These are phyloP conservation scores for Aureobasidium uvarum DNA, from an alignment of 2,329 filamentous ascomycete genomes.

Conservation along the genomic window DNA sequence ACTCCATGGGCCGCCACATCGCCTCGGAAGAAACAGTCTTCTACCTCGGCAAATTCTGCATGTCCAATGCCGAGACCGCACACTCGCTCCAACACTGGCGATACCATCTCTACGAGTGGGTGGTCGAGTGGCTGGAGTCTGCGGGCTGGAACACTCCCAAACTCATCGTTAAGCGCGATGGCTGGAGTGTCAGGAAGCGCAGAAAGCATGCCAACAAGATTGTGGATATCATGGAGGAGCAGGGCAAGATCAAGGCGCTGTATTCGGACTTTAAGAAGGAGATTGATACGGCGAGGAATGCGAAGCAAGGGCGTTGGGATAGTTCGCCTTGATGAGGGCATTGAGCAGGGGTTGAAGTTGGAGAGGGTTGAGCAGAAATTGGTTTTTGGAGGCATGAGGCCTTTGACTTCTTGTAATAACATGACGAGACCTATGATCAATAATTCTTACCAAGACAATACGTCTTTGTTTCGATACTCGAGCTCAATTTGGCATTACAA, in stretches of 20 bases:
- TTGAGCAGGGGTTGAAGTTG: neutral
- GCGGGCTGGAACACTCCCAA: constrained; percentile 59
- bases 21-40: constrained; percentile 49
- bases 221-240: constrained; percentile 61
- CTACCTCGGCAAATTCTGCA: constrained; percentile 59
- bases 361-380: neutral
- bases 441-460: neutral
- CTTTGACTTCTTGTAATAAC: neutral
- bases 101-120: constrained; percentile 68
- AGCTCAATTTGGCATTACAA: too few species aligned
- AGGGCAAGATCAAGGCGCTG: constrained; percentile 59
- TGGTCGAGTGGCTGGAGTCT: constrained; percentile 59
- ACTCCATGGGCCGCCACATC: constrained; percentile 51
- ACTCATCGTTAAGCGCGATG: constrained; percentile 60
- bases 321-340: neutral
- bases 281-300: constrained; percentile 57
- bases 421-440: neutral
- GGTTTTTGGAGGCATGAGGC: neutral
- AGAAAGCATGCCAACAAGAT: constrained; percentile 62
- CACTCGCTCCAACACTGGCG: constrained; percentile 76
- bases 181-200: constrained; percentile 59
- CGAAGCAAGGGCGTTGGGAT: constrained; percentile 39
- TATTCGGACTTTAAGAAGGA: constrained; percentile 65
- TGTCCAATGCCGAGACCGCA: constrained; percentile 64
- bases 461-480: too few species aligned